A percentile compares a stretch with the other conserved stretches of the same genome.
Conservation (phyloP, 1,284 basidiomycete species). For the Apiotrichum mycotoxinovorans region DNA sequence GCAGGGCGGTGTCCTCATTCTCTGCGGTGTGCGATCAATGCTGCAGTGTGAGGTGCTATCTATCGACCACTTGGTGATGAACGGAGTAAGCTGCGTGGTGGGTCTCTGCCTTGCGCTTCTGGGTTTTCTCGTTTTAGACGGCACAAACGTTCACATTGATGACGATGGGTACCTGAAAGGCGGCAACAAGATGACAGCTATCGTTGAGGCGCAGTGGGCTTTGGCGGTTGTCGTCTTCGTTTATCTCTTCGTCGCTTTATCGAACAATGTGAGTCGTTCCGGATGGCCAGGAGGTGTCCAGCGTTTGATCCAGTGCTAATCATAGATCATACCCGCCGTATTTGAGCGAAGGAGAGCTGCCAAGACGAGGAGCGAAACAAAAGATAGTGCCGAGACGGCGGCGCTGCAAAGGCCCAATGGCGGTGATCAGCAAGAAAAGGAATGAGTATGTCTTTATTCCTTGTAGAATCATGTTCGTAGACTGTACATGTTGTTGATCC, state of each 20-base stretch:
- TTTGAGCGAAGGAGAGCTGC: too few relatives aligned
- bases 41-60: conserved; percentile 21
- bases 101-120: conserved; percentile 21
- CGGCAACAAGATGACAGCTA: background rate
- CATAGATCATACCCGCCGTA: too few relatives aligned
- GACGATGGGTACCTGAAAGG: conserved; percentile 4
- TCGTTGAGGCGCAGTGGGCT: background rate
- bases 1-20: conserved; percentile 24
- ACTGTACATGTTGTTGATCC: too few relatives aligned
- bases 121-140: conserved; percentile 28
- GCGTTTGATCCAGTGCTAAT: background rate
- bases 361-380: too few relatives aligned
- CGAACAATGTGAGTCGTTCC: background rate
- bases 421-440: too few relatives aligned
- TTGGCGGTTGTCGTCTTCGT: background rate
- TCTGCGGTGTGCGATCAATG: conserved; percentile 24
- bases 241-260: background rate
- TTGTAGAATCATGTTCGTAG: too few relatives aligned
- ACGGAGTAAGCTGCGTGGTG: conserved; percentile 13
- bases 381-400: too few relatives aligned
- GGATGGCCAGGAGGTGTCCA: background rate
- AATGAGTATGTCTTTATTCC: too few relatives aligned
- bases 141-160: background rate
- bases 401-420: too few relatives aligned
- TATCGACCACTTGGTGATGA: conserved; percentile 15